Evolutionary conservation across 257 asterid genomes (phyloP).

Genomic region (Anisodus acutangulus): DNA sequence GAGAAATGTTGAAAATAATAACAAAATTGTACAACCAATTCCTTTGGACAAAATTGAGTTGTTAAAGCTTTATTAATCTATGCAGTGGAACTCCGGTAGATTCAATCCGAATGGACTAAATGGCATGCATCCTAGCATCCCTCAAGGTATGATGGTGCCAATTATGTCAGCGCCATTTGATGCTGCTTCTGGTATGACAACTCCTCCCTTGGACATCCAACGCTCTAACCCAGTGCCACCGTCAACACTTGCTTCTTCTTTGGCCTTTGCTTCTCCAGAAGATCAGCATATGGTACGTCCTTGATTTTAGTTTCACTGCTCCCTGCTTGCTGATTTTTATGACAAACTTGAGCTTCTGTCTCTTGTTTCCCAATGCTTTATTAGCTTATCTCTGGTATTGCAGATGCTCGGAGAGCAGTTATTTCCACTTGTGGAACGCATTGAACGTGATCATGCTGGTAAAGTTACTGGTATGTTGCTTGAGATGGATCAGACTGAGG

Average conservation of each 20-base stretch:
- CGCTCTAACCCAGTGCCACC: slow-evolving; percentile 48
- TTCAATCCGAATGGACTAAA: slow-evolving; percentile 47
- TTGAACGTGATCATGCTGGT: slow-evolving; percentile 61
- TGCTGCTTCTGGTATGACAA: slow-evolving; percentile 42
- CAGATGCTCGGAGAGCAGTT: slow-evolving; percentile 87
- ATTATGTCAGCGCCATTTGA: slow-evolving; percentile 48
- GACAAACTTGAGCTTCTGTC: not conserved
- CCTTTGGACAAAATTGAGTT: not conserved
- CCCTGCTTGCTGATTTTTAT: not conserved
- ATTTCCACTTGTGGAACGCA: slow-evolving; percentile 69
- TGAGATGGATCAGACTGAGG: slow-evolving; percentile 94
- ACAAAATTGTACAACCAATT: not conserved
- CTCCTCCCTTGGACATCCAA: slow-evolving; percentile 47
- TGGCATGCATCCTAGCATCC: slow-evolving; percentile 47
- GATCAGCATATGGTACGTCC: slow-evolving; percentile 62
- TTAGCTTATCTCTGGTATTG: slow-evolving; percentile 23
- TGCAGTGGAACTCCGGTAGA: slow-evolving; percentile 56
- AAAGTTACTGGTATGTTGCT: slow-evolving; percentile 87
- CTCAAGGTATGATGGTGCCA: slow-evolving; percentile 54
- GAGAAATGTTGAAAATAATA: not conserved
- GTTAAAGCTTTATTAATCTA: slow-evolving; percentile 24
- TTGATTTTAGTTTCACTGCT: not conserved
- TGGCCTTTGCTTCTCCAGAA: slow-evolving; percentile 82
- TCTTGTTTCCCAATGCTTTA: not conserved
- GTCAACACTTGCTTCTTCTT: slow-evolving; percentile 74